Percentiles rank a stretch among this genome's conserved stretches.
phyloP scores from a whole-genome alignment of 768 basidiomycete species.

The Coprinopsis marcescibilis region DNA sequence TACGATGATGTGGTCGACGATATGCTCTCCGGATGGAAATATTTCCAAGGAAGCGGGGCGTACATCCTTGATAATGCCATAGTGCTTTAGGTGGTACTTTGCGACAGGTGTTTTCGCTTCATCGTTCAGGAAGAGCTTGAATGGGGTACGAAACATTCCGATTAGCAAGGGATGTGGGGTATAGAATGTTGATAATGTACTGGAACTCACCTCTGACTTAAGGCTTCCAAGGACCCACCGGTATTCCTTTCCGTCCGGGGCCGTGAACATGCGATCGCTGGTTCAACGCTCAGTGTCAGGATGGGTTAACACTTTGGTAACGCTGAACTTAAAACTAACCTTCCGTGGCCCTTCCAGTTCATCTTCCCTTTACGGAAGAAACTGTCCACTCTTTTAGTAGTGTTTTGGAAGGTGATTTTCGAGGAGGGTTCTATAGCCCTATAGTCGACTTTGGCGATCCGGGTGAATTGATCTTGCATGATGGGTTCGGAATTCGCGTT shows the following conservation, averaged over 20 bases:
- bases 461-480: constrained; percentile 10
- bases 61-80: not conserved
- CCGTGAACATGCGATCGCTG: constrained; percentile 12
- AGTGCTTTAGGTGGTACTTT: constrained; percentile 1
- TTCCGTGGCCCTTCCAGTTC: constrained; percentile 7
- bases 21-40: no score
- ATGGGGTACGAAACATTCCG: not conserved
- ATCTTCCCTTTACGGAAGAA: constrained; percentile 19
- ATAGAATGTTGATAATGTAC: not conserved
- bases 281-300: not conserved
- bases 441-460: constrained; percentile 15
- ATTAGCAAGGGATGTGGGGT: not conserved
- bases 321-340: constrained; percentile 6
- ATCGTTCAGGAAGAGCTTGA: not conserved
- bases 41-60: constrained; percentile 18
- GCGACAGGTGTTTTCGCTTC: not conserved
- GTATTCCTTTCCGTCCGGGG: constrained; percentile 21
- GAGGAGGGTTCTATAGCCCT: constrained; percentile 8
- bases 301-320: not conserved
- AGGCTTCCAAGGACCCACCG: constrained; percentile 24
- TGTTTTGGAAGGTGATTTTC: constrained; percentile 10
- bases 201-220: constrained; percentile 15
- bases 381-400: not conserved
- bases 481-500: not conserved
- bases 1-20: no score